Percentiles rank a stretch among this genome's conserved stretches.
These are phyloP conservation scores for Solanum aculeatissimum DNA, from an alignment of 305 asterid species.

Conservation along the genomic window DNA sequence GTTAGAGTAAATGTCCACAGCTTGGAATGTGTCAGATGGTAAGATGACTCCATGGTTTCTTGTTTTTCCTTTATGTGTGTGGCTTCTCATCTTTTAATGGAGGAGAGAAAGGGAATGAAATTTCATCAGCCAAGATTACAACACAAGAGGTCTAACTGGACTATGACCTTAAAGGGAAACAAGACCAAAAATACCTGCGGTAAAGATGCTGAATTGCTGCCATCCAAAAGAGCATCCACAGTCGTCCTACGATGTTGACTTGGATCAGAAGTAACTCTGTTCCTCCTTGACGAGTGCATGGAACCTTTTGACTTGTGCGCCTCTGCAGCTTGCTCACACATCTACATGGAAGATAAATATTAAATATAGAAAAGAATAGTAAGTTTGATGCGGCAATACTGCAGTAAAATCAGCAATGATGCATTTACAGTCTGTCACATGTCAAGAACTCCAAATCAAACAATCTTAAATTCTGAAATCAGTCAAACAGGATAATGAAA, in stretches of 20 bases:
- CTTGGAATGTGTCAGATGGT: background rate
- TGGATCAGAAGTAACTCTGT: conserved; percentile 50
- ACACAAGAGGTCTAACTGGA: background rate
- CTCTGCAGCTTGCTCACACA: conserved; percentile 97
- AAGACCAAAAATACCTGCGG: conserved; percentile 43
- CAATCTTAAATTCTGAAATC: background rate
- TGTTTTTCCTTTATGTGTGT: background rate
- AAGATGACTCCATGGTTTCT: background rate
- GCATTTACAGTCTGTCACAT: background rate
- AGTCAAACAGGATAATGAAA: background rate
- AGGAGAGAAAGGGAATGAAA: background rate
- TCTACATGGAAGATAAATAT: conserved; percentile 31
- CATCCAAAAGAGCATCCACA: conserved; percentile 78
- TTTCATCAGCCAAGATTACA: background rate
- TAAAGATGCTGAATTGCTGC: conserved; percentile 28
- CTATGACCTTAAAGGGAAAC: background rate
- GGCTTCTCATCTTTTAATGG: background rate
- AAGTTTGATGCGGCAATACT: background rate
- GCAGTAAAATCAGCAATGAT: background rate
- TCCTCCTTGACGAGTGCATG: conserved; percentile 64
- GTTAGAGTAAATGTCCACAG: background rate
- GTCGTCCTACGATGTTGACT: conserved; percentile 71
- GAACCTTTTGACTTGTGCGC: conserved; percentile 95
- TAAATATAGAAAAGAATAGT: conserved; percentile 1
- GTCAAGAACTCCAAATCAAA: background rate